Percentiles rank a stretch among this genome's conserved stretches.
These are phyloP conservation scores for Mycothermus thermophilus DNA, from an alignment of 495 filamentous ascomycete species.

Conservation along the genomic window DNA sequence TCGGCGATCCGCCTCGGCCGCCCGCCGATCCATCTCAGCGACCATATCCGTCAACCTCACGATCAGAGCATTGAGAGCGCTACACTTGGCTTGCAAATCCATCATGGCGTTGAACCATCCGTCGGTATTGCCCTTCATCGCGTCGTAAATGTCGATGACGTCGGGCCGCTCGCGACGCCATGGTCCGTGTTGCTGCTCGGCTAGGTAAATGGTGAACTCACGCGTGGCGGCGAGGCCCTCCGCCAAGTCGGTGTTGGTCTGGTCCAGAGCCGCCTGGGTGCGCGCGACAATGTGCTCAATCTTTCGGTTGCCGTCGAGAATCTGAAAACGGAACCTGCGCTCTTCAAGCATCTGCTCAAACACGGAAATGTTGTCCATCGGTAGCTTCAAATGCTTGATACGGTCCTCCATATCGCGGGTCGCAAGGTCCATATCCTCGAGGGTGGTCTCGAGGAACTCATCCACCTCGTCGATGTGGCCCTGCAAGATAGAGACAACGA, in stretches of 20 bases:
- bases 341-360: conserved; percentile 88
- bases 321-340: conserved; percentile 61
- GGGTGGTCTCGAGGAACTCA: conserved; percentile 68
- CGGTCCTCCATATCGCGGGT: conserved; percentile 59
- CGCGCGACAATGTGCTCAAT: conserved; percentile 79
- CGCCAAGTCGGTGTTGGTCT: conserved; percentile 59
- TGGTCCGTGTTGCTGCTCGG: conserved; percentile 42
- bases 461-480: conserved; percentile 89
- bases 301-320: conserved; percentile 75
- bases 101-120: conserved; percentile 70
- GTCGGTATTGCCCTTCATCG: conserved; percentile 74
- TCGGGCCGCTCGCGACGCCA: conserved; percentile 39
- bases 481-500: conserved; percentile 82
- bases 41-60: conserved; percentile 52
- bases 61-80: conserved; percentile 44
- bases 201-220: conserved; percentile 64
- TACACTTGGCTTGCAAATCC: conserved; percentile 51
- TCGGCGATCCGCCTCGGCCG: conserved; percentile 52
- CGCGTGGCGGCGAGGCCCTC: conserved; percentile 65
- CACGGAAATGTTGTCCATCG: conserved; percentile 64
- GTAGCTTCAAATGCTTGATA: conserved; percentile 64
- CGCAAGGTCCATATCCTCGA: conserved; percentile 76
- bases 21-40: conserved; percentile 63
- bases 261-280: conserved; percentile 59
- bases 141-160: conserved; percentile 52